Evolutionary conservation across 192 early-diverging fungal genomes (phyloP).

Genomic region (Geosiphon pyriformis): DNA sequence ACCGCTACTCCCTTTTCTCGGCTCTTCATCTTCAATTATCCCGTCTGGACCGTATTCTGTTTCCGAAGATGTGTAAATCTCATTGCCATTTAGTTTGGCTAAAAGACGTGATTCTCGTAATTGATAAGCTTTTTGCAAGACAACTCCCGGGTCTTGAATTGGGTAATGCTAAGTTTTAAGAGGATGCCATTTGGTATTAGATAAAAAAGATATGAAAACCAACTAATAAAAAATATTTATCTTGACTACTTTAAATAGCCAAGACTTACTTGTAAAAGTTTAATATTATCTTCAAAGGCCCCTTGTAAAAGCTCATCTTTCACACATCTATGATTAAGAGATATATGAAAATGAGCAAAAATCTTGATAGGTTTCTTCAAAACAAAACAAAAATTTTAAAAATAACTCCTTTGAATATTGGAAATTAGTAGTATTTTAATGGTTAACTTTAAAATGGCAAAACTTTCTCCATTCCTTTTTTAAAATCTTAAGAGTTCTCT

Average conservation of each 20-base stretch:
- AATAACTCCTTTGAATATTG: too few relatives aligned
- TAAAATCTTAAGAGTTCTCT: too few relatives aligned
- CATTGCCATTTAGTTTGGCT: slow-evolving; percentile 19
- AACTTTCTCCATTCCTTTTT: too few relatives aligned
- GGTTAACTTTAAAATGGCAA: too few relatives aligned
- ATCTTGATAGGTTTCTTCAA: neutral
- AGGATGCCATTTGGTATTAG: neutral
- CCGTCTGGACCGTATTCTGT: neutral
- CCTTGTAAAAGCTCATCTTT: slow-evolving; percentile 45
- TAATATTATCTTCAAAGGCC: slow-evolving; percentile 57
- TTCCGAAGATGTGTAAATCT: neutral
- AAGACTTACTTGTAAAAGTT: slow-evolving; percentile 49
- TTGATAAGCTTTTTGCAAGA: slow-evolving; percentile 12
- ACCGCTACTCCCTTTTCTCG: neutral
- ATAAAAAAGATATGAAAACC: too few relatives aligned
- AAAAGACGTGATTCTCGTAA: slow-evolving; percentile 11
- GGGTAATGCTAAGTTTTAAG: slow-evolving; percentile 10
- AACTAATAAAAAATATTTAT: neutral
- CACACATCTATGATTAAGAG: too few relatives aligned
- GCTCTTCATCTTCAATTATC: neutral
- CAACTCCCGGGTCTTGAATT: slow-evolving; percentile 10
- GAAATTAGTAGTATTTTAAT: too few relatives aligned
- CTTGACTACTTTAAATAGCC: neutral
- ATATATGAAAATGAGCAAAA: neutral
- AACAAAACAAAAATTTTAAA: too few relatives aligned